A percentile compares a stretch with the other conserved stretches of the same genome.
Conservation (phyloP, 2,329 filamentous ascomycete species). For the Tolypocladium sp. region DNA sequence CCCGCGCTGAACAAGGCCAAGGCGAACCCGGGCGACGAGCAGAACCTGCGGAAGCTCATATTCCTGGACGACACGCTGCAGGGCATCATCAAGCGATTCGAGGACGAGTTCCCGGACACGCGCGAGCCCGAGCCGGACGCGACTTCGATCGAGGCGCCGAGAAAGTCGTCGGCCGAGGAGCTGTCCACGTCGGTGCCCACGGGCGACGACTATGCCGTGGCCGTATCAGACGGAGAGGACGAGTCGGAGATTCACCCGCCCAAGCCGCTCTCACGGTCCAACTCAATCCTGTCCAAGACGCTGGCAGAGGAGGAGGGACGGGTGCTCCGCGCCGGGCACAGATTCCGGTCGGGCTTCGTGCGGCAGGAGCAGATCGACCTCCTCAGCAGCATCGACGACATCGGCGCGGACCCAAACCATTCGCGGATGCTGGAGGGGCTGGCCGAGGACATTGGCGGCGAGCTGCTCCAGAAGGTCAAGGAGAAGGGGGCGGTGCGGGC, state of each 20-base stretch:
- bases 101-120: slow-evolving; percentile 91
- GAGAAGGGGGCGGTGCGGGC: slow-evolving; percentile 51
- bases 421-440: slow-evolving; percentile 48
- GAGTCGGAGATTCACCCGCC: slow-evolving; percentile 34
- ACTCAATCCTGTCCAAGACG: slow-evolving; percentile 43
- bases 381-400: slow-evolving; percentile 38
- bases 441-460: slow-evolving; percentile 53
- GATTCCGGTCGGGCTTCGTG: slow-evolving; percentile 44
- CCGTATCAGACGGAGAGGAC: slow-evolving; percentile 38
- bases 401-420: slow-evolving; percentile 41
- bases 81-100: slow-evolving; percentile 89
- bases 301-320: slow-evolving; percentile 50
- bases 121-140: slow-evolving; percentile 28
- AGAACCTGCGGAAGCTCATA: slow-evolving; percentile 70
- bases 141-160: slow-evolving; percentile 1
- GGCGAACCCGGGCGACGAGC: slow-evolving; percentile 59
- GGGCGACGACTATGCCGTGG: slow-evolving; percentile 23
- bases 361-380: slow-evolving; percentile 42
- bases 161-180: slow-evolving; percentile 9
- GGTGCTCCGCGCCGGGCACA: slow-evolving; percentile 45
- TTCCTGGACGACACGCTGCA: slow-evolving; percentile 85
- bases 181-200: slow-evolving; percentile 13
- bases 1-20: slow-evolving; percentile 70
- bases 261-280: slow-evolving; percentile 37
- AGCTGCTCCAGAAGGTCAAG: slow-evolving; percentile 44